Percentiles rank a stretch among this genome's conserved stretches.
phyloP scores from a whole-genome alignment of 2,329 filamentous ascomycete species.

The Diaporthe velutina region DNA sequence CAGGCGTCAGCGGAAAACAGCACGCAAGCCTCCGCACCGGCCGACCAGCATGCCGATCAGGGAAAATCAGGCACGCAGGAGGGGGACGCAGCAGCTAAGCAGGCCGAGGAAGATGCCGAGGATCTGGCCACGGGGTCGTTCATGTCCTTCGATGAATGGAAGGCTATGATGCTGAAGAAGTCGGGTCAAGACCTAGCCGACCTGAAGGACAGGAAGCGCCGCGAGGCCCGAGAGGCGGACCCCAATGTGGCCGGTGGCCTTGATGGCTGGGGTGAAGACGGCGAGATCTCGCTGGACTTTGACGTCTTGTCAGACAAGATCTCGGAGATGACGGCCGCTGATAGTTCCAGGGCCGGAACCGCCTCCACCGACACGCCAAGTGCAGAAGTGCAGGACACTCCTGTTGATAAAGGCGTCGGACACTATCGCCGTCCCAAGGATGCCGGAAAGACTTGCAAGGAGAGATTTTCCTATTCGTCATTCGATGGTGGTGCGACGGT shows the following conservation, averaged over 20 bases:
- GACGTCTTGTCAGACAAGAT: conserved; percentile 62
- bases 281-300: conserved; percentile 78
- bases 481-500: conserved; percentile 97
- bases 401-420: conserved; percentile 62
- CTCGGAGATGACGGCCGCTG: conserved; percentile 55
- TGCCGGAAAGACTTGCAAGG: conserved; percentile 97
- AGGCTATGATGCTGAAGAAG: conserved; percentile 89
- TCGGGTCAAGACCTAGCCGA: conserved; percentile 80
- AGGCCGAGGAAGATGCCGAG: conserved; percentile 73
- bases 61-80: conserved; percentile 33
- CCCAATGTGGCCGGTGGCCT: conserved; percentile 73
- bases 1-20: conserved; percentile 33
- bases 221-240: conserved; percentile 62
- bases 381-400: conserved; percentile 54
- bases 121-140: conserved; percentile 78
- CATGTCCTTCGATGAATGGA: conserved; percentile 98
- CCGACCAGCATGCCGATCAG: background rate
- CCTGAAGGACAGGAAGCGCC: conserved; percentile 72
- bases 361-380: conserved; percentile 39
- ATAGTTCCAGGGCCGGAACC: conserved; percentile 37
- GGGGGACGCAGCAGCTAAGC: conserved; percentile 41
- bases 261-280: conserved; percentile 87
- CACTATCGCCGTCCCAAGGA: conserved; percentile 83
- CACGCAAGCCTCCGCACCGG: conserved; percentile 26
- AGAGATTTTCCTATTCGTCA: conserved; percentile 96